phyloP scores from a whole-genome alignment of 2,329 filamentous ascomycete species.

The Talaromyces albobiverticillius region DNA sequence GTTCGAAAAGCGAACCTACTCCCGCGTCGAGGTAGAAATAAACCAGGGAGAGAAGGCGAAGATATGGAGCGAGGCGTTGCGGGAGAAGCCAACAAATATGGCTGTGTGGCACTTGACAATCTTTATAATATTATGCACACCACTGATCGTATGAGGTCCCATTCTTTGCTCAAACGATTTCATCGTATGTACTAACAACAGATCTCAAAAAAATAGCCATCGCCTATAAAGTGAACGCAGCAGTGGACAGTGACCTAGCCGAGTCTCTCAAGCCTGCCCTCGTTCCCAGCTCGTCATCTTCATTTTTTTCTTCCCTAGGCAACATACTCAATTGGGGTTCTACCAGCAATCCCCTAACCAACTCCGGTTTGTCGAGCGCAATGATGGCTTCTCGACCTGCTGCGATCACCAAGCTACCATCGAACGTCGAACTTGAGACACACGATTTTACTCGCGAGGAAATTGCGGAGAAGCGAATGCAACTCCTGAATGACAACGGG shows the following conservation, averaged over 20 bases:
- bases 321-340: conserved; percentile 59
- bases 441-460: conserved; percentile 94
- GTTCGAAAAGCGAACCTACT: conserved; percentile 55
- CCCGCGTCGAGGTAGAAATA: conserved; percentile 72
- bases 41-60: conserved; percentile 67
- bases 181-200: conserved; percentile 52
- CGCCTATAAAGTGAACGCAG: conserved; percentile 86
- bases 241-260: conserved; percentile 78
- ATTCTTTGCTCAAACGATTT: conserved; percentile 18
- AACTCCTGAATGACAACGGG: conserved; percentile 89
- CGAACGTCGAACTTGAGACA: conserved; percentile 86
- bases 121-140: conserved; percentile 88
- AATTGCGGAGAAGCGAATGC: conserved; percentile 83
- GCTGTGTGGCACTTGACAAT: conserved; percentile 91
- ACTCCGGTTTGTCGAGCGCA: conserved; percentile 1
- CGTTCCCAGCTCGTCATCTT: conserved; percentile 69
- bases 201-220: conserved; percentile 56
- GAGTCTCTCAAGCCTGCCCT: conserved; percentile 71
- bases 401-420: conserved; percentile 57
- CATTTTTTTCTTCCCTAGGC: conserved; percentile 63
- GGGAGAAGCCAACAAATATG: conserved; percentile 77
- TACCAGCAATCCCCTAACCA: conserved; percentile 35
- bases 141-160: conserved; percentile 52
- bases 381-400: conserved; percentile 40
- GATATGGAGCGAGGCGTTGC: conserved; percentile 63